phyloP scores from a whole-genome alignment of 352 stramenopile species.

The Peronospora belbahrii region DNA sequence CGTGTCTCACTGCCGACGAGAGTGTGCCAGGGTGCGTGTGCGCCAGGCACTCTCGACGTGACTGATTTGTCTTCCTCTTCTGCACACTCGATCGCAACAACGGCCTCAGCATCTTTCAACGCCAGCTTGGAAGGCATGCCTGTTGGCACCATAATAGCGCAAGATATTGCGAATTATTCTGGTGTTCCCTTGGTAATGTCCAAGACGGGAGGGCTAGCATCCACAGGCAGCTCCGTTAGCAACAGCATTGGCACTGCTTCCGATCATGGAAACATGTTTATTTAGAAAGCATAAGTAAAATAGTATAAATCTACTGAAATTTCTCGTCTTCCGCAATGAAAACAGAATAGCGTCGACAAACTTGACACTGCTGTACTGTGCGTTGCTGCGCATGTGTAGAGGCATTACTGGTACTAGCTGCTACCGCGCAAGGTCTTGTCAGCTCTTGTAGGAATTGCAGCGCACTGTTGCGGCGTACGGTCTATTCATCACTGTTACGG shows the following conservation, averaged over 20 bases:
- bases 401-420: too few relatives aligned
- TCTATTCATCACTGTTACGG: constrained; percentile 44
- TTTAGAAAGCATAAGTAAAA: constrained; percentile 10
- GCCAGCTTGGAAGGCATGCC: constrained; percentile 10
- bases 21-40: constrained; percentile 2
- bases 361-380: too few relatives aligned
- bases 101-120: constrained; percentile 4
- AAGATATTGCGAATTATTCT: constrained; percentile 16
- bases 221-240: not conserved
- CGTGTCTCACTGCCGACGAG: constrained; percentile 3
- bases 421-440: too few relatives aligned
- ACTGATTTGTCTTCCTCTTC: constrained; percentile 11
- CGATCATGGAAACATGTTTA: constrained; percentile 28
- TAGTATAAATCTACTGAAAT: not conserved
- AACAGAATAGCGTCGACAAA: too few relatives aligned
- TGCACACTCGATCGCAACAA: not conserved
- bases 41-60: constrained; percentile 9
- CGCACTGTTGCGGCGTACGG: constrained; percentile 34
- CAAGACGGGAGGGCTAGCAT: constrained; percentile 5
- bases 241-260: constrained; percentile 1
- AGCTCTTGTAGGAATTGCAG: too few relatives aligned
- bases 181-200: constrained; percentile 10
- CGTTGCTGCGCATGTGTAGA: too few relatives aligned
- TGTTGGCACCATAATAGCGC: constrained; percentile 17
- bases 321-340: not conserved